Evolutionary conservation across 164 flowering plant genomes (phyloP).

Genomic region (Dillenia suffruticosa): DNA sequence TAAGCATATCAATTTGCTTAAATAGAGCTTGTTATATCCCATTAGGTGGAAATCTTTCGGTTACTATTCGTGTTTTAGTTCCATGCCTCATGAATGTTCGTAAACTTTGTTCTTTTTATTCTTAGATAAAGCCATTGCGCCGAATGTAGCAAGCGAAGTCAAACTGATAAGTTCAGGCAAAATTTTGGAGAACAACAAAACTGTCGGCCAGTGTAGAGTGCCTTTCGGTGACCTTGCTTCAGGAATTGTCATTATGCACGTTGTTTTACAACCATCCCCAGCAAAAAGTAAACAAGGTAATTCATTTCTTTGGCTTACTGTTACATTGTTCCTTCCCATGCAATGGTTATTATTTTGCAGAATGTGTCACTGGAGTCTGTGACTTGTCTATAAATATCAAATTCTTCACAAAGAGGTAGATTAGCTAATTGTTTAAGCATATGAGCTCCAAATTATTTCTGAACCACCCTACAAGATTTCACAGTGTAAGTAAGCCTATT

Average conservation of each 20-base stretch:
- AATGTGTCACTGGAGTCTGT: neutral
- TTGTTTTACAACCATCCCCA: slow-evolving; percentile 63
- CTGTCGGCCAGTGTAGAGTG: slow-evolving; percentile 59
- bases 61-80: too few species aligned
- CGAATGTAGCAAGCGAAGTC: slow-evolving; percentile 58
- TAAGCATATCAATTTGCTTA: too few species aligned
- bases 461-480: too few species aligned
- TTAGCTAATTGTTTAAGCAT: too few species aligned
- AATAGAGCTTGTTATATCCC: too few species aligned
- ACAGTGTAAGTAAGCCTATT: too few species aligned
- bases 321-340: too few species aligned
- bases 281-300: slow-evolving; percentile 62
- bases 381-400: too few species aligned
- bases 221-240: slow-evolving; percentile 56
- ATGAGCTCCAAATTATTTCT: too few species aligned
- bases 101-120: slow-evolving; percentile 1
- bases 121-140: slow-evolving; percentile 48
- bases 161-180: slow-evolving; percentile 64
- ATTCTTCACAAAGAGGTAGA: too few species aligned
- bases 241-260: slow-evolving; percentile 62
- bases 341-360: neutral
- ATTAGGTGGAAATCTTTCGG: too few species aligned
- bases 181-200: slow-evolving; percentile 62
- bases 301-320: neutral
- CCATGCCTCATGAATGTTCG: neutral